Evolutionary conservation across 805 yeast genomes (phyloP).

Genomic region (Ogataea minuta): DNA sequence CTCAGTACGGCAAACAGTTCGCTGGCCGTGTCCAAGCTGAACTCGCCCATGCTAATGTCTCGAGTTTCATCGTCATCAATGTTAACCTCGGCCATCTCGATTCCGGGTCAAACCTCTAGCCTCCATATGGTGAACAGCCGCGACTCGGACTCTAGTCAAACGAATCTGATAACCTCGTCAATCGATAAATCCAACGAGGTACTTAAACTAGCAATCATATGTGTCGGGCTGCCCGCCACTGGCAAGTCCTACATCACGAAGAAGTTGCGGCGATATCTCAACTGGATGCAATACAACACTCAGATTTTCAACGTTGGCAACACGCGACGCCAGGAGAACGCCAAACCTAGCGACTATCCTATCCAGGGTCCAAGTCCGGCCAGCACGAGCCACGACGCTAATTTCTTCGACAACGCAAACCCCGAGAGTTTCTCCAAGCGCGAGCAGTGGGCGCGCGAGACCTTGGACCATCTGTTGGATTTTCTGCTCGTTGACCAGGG

Average conservation of each 20-base stretch:
- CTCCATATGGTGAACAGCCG: constrained; percentile 16
- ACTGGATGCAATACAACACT: constrained; percentile 60
- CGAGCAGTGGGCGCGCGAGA: constrained; percentile 52
- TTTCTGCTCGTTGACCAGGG: constrained; percentile 42
- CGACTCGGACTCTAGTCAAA: constrained; percentile 8
- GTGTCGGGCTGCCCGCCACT: constrained; percentile 76
- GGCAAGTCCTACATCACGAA: constrained; percentile 75
- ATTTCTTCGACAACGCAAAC: constrained; percentile 44
- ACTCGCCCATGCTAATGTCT: constrained; percentile 24
- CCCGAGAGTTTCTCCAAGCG: constrained; percentile 42
- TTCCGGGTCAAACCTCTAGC: constrained; percentile 29
- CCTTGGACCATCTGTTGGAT: constrained; percentile 45
- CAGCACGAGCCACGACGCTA: constrained; percentile 36
- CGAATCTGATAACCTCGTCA: constrained; percentile 9
- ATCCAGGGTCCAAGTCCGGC: constrained; percentile 34
- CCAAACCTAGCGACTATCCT: constrained; percentile 38
- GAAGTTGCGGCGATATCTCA: constrained; percentile 57
- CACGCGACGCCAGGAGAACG: constrained; percentile 58
- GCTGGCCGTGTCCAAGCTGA: constrained; percentile 23
- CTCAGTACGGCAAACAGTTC: constrained; percentile 21
- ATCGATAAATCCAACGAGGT: constrained; percentile 23
- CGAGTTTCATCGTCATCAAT: constrained; percentile 24
- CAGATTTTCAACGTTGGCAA: constrained; percentile 74
- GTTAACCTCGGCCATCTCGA: constrained; percentile 27
- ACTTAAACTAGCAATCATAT: constrained; percentile 58